phyloP scores from a whole-genome alignment of 2,329 filamentous ascomycete species.

The Exophiala calicioides region DNA sequence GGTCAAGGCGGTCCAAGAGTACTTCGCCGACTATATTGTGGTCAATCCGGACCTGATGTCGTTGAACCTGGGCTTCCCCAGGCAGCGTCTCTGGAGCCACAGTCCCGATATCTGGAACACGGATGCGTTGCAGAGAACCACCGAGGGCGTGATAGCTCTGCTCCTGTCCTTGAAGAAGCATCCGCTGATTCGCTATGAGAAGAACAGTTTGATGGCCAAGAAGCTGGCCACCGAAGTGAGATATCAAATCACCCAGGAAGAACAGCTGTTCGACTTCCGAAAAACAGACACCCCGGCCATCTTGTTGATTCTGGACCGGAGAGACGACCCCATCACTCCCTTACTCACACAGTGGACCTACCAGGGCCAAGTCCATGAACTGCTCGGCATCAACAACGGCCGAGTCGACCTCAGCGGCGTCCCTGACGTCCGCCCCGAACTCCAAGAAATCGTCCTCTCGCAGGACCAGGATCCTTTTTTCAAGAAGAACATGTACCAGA shows the following conservation, averaged over 20 bases:
- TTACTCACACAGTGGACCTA: slow-evolving; percentile 98
- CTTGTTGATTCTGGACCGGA: slow-evolving; percentile 81
- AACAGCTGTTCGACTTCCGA: slow-evolving; percentile 93
- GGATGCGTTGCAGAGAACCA: slow-evolving; percentile 80
- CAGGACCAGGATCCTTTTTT: slow-evolving; percentile 99
- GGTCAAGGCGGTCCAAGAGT: slow-evolving; percentile 88
- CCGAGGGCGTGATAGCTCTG: slow-evolving; percentile 82
- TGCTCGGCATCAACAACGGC: slow-evolving; percentile 93
- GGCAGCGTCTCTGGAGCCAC: slow-evolving; percentile 76
- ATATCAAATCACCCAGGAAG: slow-evolving; percentile 92
- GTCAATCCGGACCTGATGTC: slow-evolving; percentile 93
- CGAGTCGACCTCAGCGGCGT: slow-evolving; percentile 84
- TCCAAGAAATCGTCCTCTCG: slow-evolving; percentile 91
- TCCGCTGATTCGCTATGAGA: slow-evolving; percentile 89
- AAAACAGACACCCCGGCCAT: slow-evolving; percentile 94
- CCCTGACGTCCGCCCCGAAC: slow-evolving; percentile 78
- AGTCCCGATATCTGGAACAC: slow-evolving; percentile 87
- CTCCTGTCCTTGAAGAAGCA: slow-evolving; percentile 94
- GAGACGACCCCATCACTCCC: slow-evolving; percentile 93
- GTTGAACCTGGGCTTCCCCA: slow-evolving; percentile 70
- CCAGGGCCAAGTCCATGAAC: slow-evolving; percentile 98
- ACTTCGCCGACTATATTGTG: slow-evolving; percentile 94
- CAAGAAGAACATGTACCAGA: slow-evolving; percentile 98
- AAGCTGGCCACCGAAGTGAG: slow-evolving; percentile 91
- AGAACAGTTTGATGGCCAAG: slow-evolving; percentile 84